These are phyloP conservation scores for Cryptosporidium viatorum DNA, from an alignment of 169 alveolate genomes.

Conservation along the genomic window DNA sequence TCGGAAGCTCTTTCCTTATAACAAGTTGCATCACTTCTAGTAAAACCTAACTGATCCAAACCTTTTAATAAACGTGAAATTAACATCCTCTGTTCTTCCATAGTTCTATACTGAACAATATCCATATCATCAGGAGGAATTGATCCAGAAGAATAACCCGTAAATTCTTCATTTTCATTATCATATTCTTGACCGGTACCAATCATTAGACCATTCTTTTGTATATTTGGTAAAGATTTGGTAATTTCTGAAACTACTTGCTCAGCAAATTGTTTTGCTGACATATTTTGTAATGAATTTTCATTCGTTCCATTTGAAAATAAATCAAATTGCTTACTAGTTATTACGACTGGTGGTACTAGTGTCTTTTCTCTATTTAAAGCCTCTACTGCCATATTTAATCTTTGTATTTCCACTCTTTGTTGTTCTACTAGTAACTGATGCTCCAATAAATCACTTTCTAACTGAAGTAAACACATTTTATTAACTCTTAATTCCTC, in stretches of 20 bases:
- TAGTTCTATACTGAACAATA: slow-evolving; percentile 57
- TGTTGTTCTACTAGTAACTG: slow-evolving; percentile 67
- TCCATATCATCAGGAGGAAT: slow-evolving; percentile 25
- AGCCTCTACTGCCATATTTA: slow-evolving; percentile 69
- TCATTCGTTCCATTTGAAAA: not conserved
- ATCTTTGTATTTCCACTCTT: slow-evolving; percentile 67
- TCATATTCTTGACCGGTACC: not conserved
- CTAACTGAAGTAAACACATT: slow-evolving; percentile 69
- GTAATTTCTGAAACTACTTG: slow-evolving; percentile 66
- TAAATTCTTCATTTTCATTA: not conserved
- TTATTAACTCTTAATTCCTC: slow-evolving; percentile 67
- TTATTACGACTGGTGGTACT: slow-evolving; percentile 67
- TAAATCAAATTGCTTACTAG: slow-evolving; percentile 42
- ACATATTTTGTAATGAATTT: not conserved
- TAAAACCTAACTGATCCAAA: slow-evolving; percentile 65
- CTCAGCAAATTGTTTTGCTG: slow-evolving; percentile 64
- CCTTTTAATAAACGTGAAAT: slow-evolving; percentile 58
- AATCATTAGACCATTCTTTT: not conserved
- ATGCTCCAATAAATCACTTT: slow-evolving; percentile 66
- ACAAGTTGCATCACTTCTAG: slow-evolving; percentile 72
- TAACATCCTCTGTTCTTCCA: slow-evolving; percentile 70
- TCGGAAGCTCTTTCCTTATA: slow-evolving; percentile 70
- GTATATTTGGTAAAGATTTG: slow-evolving; percentile 20
- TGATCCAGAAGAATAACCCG: not conserved
- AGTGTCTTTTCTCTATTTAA: slow-evolving; percentile 70